Conservation (phyloP, 176 grass and related monocot species). For the Themeda triandra region DNA sequence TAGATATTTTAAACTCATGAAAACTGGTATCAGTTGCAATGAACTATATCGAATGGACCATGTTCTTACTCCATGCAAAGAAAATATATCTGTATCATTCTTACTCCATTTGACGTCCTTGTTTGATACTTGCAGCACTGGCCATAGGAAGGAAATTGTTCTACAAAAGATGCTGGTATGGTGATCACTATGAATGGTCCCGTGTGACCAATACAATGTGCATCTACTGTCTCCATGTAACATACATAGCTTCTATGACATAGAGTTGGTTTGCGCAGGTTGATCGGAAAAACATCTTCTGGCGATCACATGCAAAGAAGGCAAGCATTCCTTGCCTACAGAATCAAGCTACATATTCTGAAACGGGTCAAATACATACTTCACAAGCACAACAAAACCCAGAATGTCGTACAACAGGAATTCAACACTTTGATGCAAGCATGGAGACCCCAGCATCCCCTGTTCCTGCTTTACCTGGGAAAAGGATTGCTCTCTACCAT, state of each 20-base stretch:
- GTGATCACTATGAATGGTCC: background rate
- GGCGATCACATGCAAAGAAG: constrained; percentile 50
- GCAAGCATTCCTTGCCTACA: constrained; percentile 29
- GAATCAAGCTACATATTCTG: constrained; percentile 1
- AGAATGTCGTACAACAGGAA: background rate
- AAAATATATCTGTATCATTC: background rate
- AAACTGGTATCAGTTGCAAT: background rate
- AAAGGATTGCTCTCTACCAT: constrained; percentile 65
- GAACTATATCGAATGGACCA: background rate
- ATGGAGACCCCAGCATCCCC: background rate
- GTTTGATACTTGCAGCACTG: constrained; percentile 62
- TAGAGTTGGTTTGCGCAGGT: constrained; percentile 42
- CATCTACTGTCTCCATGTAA: background rate
- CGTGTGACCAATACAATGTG: background rate
- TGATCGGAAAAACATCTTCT: constrained; percentile 58
- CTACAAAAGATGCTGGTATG: constrained; percentile 82
- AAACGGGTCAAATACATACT: background rate
- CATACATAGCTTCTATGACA: background rate
- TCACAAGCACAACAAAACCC: constrained; percentile 11
- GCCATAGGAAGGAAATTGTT: constrained; percentile 64
- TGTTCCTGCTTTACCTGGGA: constrained; percentile 37
- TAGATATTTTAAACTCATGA: background rate
- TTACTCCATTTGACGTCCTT: constrained; percentile 20
- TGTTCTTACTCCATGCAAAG: background rate
- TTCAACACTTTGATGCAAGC: background rate